phyloP scores from a whole-genome alignment of 139 green algal species.

The Micractinium sp. region DNA sequence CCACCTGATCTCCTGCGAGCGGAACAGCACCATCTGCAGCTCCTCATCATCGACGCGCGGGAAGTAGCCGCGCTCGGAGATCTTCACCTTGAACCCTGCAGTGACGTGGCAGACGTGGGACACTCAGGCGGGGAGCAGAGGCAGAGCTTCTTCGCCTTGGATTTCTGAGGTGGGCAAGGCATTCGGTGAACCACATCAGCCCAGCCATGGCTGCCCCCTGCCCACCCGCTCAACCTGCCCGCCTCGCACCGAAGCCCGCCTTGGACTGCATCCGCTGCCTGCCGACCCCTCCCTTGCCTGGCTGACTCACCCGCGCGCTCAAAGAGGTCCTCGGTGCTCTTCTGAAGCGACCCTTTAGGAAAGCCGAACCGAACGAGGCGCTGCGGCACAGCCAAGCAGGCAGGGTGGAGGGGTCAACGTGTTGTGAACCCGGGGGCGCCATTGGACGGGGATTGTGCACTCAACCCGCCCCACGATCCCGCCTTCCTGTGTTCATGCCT shows the following conservation, averaged over 20 bases:
- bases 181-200: not conserved
- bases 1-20: constrained; percentile 47
- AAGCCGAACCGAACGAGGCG: constrained; percentile 46
- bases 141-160: no score
- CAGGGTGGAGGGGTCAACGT: not conserved
- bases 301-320: constrained; percentile 27
- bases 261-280: no score
- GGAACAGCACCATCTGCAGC: constrained; percentile 51
- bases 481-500: no score
- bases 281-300: no score
- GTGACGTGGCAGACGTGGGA: not conserved
- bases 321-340: constrained; percentile 57
- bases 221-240: not conserved
- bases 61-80: constrained; percentile 53
- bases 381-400: not conserved
- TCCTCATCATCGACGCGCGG: constrained; percentile 47
- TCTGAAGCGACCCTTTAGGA: constrained; percentile 58
- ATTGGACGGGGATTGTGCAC: no score
- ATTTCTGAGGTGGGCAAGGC: no score
- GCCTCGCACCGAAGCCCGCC: not conserved
- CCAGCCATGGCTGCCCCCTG: not conserved
- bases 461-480: no score
- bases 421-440: no score
- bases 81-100: constrained; percentile 51
- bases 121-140: no score